A percentile compares a stretch with the other conserved stretches of the same genome.
Evolutionary conservation across 306 rosid genomes (phyloP).

Genomic region (Potentilla sterilis): DNA sequence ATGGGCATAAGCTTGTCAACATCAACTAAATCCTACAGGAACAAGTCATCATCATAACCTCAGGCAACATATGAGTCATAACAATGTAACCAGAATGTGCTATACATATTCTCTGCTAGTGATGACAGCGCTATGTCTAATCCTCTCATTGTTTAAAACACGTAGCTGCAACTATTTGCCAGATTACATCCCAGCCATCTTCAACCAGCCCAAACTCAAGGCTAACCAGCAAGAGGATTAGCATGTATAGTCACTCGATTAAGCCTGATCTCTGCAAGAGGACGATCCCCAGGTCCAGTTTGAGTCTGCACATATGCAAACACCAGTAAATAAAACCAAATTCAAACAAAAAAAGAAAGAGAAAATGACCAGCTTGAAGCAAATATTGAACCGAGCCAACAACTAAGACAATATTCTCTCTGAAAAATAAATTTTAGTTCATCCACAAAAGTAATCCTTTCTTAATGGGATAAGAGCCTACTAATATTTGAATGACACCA

Average conservation of each 20-base stretch:
- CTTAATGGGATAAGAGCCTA: not conserved
- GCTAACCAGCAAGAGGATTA: slow-evolving; percentile 79
- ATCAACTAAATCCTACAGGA: not conserved
- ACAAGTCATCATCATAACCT: not conserved
- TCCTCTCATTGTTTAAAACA: slow-evolving; percentile 8
- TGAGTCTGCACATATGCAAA: slow-evolving; percentile 67
- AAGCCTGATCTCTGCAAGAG: slow-evolving; percentile 93
- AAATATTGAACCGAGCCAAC: not conserved
- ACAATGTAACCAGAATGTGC: slow-evolving; percentile 1
- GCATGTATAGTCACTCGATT: slow-evolving; percentile 86
- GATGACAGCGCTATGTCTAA: slow-evolving; percentile 7
- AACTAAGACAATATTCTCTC: not conserved
- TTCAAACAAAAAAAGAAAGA: not conserved
- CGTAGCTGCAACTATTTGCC: slow-evolving; percentile 2
- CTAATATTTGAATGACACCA: not conserved
- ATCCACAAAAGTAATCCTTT: not conserved
- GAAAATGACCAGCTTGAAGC: not conserved
- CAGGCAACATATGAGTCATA: not conserved
- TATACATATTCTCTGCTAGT: slow-evolving; percentile 15
- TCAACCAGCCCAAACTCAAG: not conserved
- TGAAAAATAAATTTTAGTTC: not conserved
- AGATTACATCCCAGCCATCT: slow-evolving; percentile 3
- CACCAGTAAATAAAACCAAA: not conserved
- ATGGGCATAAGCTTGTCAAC: not conserved
- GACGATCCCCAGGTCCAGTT: slow-evolving; percentile 86